These are phyloP conservation scores for Oryza coarctata DNA, from an alignment of 176 grass and related monocot genomes.

Conservation along the genomic window DNA sequence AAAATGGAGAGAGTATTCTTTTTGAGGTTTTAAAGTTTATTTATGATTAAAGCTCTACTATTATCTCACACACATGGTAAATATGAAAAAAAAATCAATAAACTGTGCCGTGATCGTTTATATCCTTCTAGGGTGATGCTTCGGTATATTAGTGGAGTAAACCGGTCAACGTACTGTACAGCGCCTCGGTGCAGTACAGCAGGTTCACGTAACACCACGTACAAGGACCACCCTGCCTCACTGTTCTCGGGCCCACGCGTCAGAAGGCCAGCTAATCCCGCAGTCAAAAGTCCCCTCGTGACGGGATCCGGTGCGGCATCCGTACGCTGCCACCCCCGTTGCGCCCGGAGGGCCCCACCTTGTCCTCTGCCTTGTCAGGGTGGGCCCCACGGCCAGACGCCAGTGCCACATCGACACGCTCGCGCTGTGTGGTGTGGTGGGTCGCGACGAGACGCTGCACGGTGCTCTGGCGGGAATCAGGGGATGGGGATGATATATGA, in stretches of 20 bases:
- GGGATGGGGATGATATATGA: background rate
- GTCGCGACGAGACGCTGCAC: background rate
- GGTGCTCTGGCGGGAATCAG: background rate
- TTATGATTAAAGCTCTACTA: no score
- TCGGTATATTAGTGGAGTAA: no score
- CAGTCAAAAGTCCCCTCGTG: constrained; percentile 15
- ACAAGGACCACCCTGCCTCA: no score
- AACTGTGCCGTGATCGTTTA: no score
- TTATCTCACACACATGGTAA: no score
- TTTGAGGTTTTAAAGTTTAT: no score
- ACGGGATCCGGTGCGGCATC: constrained; percentile 21
- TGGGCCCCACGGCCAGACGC: background rate
- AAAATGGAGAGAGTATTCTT: no score
- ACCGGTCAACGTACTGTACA: no score
- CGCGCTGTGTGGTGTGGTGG: background rate
- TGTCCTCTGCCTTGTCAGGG: background rate
- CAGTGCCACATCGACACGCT: background rate
- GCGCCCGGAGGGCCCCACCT: no score
- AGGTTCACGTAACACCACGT: background rate
- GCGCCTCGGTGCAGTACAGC: constrained; percentile 3
- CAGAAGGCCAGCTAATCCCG: background rate
- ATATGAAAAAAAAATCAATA: no score
- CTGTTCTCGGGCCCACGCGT: background rate
- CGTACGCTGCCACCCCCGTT: background rate
- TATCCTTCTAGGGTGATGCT: no score